Evolutionary conservation across 2,329 filamentous ascomycete species (phyloP), one percentile per base, ranked within the genome.

Genomic region (Botrytis elliptica): DNA sequence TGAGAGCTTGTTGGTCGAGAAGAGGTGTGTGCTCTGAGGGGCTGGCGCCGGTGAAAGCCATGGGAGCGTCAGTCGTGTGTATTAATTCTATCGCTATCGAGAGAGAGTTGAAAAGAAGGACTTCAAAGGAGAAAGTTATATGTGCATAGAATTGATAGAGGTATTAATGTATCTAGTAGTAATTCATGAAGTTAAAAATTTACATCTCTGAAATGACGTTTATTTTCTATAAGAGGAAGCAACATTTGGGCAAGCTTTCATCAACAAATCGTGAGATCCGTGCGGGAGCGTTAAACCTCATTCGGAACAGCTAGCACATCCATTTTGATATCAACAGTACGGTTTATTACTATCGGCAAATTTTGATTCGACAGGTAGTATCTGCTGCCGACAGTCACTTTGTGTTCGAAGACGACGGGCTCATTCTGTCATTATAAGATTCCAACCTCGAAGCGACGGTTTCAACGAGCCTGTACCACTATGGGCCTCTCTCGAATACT

Each of bases 11-110:
- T 49, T 42, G 57, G 25, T 33, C 38, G 22, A 74, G 72, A 22
- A 74, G 68, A 65, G 68, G 68, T 25, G 72, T 74, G 4, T 70
- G 57, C 49, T 73, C 72, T n/a, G 72, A 70, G 38, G 59, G 40
- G 36, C 52, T 70, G 33, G 29, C 62, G 68, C 36, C 52, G 52
- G 68, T 63, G n/a, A 42, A 63, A 63, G 71, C 71, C 71, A 73
- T 73, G 14, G 46, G n/a, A 40, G 18, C 25, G n/a, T 57, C 25
- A 57, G 66, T 69, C 9, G 22, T 40, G 12, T 14, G 36, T 40
- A 68, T 29, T 57, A 57, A 40, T 55, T 40, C 20, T 55, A 38
- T 36, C 25, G 4, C 38, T 42, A n/a, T 33, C 20, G 49, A 55
- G 25, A 42, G 33, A 36, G 22, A 68, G 25, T 68, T 22, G 46